Base-by-base conservation (phyloP, 1,284 basidiomycete genomes). In the Lignosus rhinocerotis region DNA sequence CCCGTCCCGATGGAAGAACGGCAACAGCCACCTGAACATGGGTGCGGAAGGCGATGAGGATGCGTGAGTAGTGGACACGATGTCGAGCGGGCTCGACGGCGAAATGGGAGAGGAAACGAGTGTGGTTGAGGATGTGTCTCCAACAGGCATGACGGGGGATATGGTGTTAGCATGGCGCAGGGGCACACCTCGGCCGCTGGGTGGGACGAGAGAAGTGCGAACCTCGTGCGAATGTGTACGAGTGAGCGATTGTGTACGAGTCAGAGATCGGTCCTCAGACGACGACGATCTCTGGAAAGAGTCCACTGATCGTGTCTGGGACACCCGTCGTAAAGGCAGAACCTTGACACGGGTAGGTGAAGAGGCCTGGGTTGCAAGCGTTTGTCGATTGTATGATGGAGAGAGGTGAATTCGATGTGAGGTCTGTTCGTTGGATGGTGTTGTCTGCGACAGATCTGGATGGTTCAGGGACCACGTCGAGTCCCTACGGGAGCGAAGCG, bases 1-100 rank as follows among this genome's bases (percentile, higher is more conserved):
- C 8, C 38, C 58, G 45, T 74, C 72, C 9, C 70, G 70, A 25
- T 67, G 64, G 32, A 74, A 80, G 72, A 76, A 88, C 0, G 85
- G 83, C 5, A 87, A 72, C 63, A 88, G 78, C 85, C 85, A 85
- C n/a, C 78, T 76, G 43, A 69, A 75, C n/a, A 73, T 67, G 11
- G 70, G 58, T 38, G 69, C 69, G 19, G 65, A 63, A 17, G 73
- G 73, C 56, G 74, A 74, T n/a, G 75, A 71, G 25, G 72, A 69
- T 48, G 54, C 63, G 60, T 49, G 67, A 59, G 55, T 63, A 9
- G 59, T 51, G 2, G 33, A 30, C 16, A 32, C 30, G 4, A 56
- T 30, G 5, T 59, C 57, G 14, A 49, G 48, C 12, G 58, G 48
- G n/a, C 51, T 59, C 1, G 42, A 42, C n/a, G 55, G 49, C 6